A percentile compares a stretch with the other conserved stretches of the same genome.
These are phyloP conservation scores for Obba rivulosa DNA, from an alignment of 768 basidiomycete species.

Conservation along the genomic window DNA sequence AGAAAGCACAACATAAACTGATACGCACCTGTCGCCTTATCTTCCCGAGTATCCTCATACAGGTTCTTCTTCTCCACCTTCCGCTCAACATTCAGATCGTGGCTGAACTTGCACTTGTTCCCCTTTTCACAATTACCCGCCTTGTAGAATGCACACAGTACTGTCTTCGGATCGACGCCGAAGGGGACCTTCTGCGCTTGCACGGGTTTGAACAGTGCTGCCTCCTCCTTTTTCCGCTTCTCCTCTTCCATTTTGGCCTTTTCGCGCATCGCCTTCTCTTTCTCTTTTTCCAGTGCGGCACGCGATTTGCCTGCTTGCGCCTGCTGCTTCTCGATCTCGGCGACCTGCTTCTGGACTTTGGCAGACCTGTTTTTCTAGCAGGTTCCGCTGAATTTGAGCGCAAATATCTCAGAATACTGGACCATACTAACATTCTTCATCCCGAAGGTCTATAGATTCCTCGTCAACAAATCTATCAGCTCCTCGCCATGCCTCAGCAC, in stretches of 20 bases:
- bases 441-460: conserved; percentile 65
- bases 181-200: conserved; percentile 86
- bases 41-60: conserved; percentile 84
- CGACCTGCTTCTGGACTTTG: conserved; percentile 85
- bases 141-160: conserved; percentile 91
- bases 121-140: conserved; percentile 93
- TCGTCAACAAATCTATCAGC: conserved; percentile 23
- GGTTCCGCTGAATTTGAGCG: neutral
- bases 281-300: conserved; percentile 77
- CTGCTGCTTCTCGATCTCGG: conserved; percentile 73
- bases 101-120: conserved; percentile 94
- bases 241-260: conserved; percentile 78
- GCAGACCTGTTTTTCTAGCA: conserved; percentile 88
- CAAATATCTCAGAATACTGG: too few species aligned
- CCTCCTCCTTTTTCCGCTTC: conserved; percentile 81
- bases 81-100: conserved; percentile 81
- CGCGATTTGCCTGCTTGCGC: conserved; percentile 74
- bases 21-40: conserved; percentile 63
- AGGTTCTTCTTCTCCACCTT: conserved; percentile 95
- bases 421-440: conserved; percentile 70
- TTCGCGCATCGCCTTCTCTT: conserved; percentile 70
- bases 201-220: conserved; percentile 74
- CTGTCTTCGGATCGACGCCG: conserved; percentile 93
- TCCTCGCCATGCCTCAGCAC: conserved; percentile 13
- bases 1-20: neutral